Percentiles rank a stretch among this genome's conserved stretches.
phyloP scores from a whole-genome alignment of 192 early-diverging fungal genomes.

The Backusella parvicylindrica region DNA sequence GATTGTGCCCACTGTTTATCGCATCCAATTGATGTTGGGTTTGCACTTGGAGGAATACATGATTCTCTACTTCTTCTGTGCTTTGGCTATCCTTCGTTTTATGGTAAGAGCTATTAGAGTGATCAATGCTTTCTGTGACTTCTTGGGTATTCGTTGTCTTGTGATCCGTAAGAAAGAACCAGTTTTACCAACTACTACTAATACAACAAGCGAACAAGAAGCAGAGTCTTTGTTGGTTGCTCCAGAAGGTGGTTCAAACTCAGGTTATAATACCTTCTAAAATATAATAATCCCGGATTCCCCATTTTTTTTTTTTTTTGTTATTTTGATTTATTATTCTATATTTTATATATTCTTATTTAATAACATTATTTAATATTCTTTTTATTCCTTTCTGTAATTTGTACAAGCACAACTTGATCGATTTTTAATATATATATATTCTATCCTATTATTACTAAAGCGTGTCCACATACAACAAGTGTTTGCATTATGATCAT shows the following conservation, averaged over 20 bases:
- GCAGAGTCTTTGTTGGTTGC: background rate
- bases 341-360: background rate
- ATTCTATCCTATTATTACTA: background rate
- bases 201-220: background rate
- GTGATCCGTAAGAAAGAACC: slow-evolving; percentile 8
- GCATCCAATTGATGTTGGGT: slow-evolving; percentile 46
- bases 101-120: slow-evolving; percentile 78
- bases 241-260: background rate
- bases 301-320: background rate
- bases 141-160: slow-evolving; percentile 83
- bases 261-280: slow-evolving; percentile 3
- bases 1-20: slow-evolving; percentile 18
- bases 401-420: background rate
- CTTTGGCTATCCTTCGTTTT: slow-evolving; percentile 69
- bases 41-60: slow-evolving; percentile 48
- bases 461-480: background rate
- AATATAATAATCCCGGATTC: background rate
- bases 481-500: background rate
- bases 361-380: background rate
- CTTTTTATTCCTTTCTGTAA: background rate
- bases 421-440: background rate
- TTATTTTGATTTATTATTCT: background rate
- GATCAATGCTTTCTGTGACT: slow-evolving; percentile 84
- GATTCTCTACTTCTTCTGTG: slow-evolving; percentile 64
- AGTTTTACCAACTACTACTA: background rate